A percentile compares a stretch with the other conserved stretches of the same genome.
These are phyloP conservation scores for Salvia hispanica DNA, from an alignment of 257 asterid genomes.

Conservation along the genomic window DNA sequence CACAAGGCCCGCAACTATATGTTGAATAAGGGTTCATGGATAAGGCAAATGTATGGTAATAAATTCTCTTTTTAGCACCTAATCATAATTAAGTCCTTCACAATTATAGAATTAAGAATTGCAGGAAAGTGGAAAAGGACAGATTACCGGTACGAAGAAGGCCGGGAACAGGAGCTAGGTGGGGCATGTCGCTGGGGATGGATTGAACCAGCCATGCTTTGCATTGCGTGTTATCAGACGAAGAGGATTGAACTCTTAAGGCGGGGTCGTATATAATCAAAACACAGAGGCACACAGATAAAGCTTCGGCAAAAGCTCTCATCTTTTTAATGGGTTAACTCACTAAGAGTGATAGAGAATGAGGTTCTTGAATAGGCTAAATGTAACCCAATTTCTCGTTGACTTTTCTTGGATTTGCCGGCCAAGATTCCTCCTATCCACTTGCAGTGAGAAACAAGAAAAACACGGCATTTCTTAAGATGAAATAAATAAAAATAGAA, in stretches of 20 bases:
- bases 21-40: no score
- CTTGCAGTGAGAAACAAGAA: no score
- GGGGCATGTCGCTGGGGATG: conserved; percentile 83
- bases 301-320: conserved; percentile 31
- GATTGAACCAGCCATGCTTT: conserved; percentile 90
- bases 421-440: no score
- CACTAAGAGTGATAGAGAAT: neutral
- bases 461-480: no score
- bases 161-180: conserved; percentile 60
- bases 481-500: no score
- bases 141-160: conserved; percentile 73
- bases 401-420: neutral
- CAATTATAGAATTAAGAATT: neutral
- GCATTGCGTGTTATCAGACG: conserved; percentile 41
- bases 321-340: conserved; percentile 18
- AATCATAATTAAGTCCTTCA: no score
- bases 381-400: neutral
- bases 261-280: conserved; percentile 18
- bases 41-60: no score
- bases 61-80: no score
- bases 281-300: conserved; percentile 25
- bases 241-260: conserved; percentile 27
- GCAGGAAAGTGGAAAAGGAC: neutral
- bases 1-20: no score
- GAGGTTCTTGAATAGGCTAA: no score